Percentiles rank a stretch among this genome's conserved stretches.
These are phyloP conservation scores for Cercospora beticola DNA, from an alignment of 2,329 filamentous ascomycete species.

Conservation along the genomic window DNA sequence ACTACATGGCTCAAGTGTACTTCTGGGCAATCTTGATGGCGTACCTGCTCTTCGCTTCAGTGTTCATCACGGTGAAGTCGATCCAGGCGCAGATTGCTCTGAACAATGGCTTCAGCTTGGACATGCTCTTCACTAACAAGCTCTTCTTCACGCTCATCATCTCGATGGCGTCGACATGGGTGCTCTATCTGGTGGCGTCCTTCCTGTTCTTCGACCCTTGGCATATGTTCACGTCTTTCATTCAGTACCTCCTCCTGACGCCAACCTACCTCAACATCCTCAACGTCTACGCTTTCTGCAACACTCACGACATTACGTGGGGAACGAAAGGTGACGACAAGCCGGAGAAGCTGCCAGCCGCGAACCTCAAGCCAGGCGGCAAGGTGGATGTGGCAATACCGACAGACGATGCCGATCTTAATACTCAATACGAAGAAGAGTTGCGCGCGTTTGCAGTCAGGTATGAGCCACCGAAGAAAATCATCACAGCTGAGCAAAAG, in stretches of 20 bases:
- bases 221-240: constrained; percentile 95
- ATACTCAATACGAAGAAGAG: constrained; percentile 90
- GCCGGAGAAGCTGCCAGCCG: constrained; percentile 82
- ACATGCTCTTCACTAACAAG: constrained; percentile 76
- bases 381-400: constrained; percentile 87
- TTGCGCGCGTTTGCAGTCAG: constrained; percentile 72
- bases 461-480: constrained; percentile 67
- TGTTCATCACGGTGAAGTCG: constrained; percentile 88
- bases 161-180: constrained; percentile 85
- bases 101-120: constrained; percentile 65
- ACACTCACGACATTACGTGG: constrained; percentile 97
- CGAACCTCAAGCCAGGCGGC: constrained; percentile 86
- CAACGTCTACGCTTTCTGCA: constrained; percentile 98
- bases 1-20: constrained; percentile 96
- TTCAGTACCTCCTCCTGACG: constrained; percentile 92
- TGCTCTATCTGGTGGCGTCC: constrained; percentile 88
- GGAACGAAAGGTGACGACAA: constrained; percentile 98
- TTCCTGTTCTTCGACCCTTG: constrained; percentile 96
- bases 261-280: constrained; percentile 98
- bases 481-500: constrained; percentile 65
- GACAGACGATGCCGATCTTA: constrained; percentile 90
- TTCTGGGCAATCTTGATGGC: constrained; percentile 97
- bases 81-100: constrained; percentile 68
- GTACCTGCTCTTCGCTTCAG: constrained; percentile 90
- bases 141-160: constrained; percentile 94